Base-by-base conservation (phyloP, 2,329 filamentous ascomycete species). In the Ophiostoma novo-ulmi region DNA sequence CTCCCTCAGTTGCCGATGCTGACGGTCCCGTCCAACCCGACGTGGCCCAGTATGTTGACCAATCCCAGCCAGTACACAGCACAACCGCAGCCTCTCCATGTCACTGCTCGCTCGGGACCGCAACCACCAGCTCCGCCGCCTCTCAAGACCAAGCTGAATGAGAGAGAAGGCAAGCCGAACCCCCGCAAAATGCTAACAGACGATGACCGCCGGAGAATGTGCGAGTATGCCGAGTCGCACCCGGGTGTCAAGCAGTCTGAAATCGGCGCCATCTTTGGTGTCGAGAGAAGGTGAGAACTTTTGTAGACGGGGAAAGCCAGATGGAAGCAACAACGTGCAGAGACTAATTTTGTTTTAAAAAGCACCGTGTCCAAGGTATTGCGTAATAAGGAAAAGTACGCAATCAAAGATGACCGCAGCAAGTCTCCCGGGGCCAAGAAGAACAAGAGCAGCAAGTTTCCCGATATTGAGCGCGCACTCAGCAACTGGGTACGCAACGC, bases 351-450 rank as follows among this genome's bases (percentile, higher is more conserved):
- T 31, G 31, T 2, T 31, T 61, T 38, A 26, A 76, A 71, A 79
- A 99, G 95, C 82, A 99, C 95, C 67, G 95, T 99, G n/a, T 99
- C 95, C 70, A 99, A 99, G 79, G 95, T 98, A 70, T 81, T 99
- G 74, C 89, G 94, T 70, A 90, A 97, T 77, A 97, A 94, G 81
- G 95, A 99, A 74, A 95, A 96, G 79, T 98, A 97, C 80, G 85
- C 98, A 20, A 91, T 90, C 77, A 88, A 88, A 70, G 92, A 92
- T 77, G 93, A 92, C 79, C 91, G 89, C 75, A 92, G 85, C 78
- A 87, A 86, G 75, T 94, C 93, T 64, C 91, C 92, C 6, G 68
- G 64, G 11, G 87, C 91, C 74, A 97, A 95, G 79, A 90, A 91
- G 75, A 83, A 87, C 71, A 97, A 97, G 81, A 90, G 91, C 69